phyloP scores from a whole-genome alignment of 352 stramenopile genomes.

The Plasmopara halstedii region DNA sequence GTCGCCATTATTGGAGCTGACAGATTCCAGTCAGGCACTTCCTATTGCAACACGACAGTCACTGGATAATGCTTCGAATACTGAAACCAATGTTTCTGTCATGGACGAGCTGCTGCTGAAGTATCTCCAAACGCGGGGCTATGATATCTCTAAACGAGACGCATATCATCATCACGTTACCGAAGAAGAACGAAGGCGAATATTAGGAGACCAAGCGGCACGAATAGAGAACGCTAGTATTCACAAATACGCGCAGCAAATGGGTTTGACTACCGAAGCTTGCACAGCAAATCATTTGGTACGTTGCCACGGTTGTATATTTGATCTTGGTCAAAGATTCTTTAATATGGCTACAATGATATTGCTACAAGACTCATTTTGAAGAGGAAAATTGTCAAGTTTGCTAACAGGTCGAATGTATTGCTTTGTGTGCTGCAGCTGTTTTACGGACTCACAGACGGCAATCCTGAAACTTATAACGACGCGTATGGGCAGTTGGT shows the following conservation, averaged over 20 bases:
- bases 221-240: constrained; percentile 29
- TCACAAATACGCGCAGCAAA: constrained; percentile 47
- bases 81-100: constrained; percentile 16
- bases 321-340: background rate
- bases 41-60: constrained; percentile 3
- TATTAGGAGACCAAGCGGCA: constrained; percentile 21
- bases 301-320: constrained; percentile 8
- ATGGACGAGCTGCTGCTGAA: constrained; percentile 69
- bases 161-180: constrained; percentile 3
- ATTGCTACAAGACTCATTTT: background rate
- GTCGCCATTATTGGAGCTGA: constrained; percentile 1
- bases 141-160: constrained; percentile 30
- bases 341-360: background rate
- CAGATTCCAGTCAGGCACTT: constrained; percentile 3
- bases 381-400: background rate
- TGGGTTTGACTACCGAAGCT: constrained; percentile 62
- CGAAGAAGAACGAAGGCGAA: constrained; percentile 22
- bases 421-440: constrained; percentile 32
- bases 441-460: constrained; percentile 62
- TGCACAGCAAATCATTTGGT: constrained; percentile 73
- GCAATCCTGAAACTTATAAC: constrained; percentile 51
- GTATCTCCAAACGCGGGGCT: constrained; percentile 52
- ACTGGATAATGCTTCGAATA: constrained; percentile 2
- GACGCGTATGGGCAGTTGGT: constrained; percentile 63
- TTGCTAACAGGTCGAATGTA: constrained; percentile 12